Percentiles rank a stretch among this genome's conserved stretches.
Conservation (phyloP, 441 rosid species). For the Flueggea neowawraea region DNA sequence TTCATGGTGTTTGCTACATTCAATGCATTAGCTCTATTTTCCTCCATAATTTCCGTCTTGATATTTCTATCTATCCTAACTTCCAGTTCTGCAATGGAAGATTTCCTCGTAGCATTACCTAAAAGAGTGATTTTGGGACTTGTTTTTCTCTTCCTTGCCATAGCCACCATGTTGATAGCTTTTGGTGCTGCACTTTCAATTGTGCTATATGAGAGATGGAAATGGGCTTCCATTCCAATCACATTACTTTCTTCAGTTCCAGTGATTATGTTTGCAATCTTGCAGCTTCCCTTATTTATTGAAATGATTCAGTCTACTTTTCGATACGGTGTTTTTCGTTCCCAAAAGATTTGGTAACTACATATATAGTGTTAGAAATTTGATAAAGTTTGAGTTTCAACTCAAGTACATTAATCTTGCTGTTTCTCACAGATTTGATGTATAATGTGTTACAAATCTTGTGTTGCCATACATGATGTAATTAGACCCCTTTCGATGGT, state of each 20-base stretch:
- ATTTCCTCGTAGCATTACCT: conserved; percentile 38
- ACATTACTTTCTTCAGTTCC: conserved; percentile 33
- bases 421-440: no score
- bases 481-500: no score
- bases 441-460: no score
- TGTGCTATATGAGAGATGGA: conserved; percentile 13
- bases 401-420: no score
- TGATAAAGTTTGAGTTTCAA: no score
- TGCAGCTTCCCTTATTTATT: conserved; percentile 38
- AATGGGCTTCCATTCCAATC: conserved; percentile 26
- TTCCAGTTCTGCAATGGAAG: conserved; percentile 42
- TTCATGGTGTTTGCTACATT: background rate
- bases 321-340: no score
- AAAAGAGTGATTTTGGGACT: conserved; percentile 40
- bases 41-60: conserved; percentile 20
- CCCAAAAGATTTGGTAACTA: no score
- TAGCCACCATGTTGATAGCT: conserved; percentile 47
- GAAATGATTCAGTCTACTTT: conserved; percentile 17
- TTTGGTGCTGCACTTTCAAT: conserved; percentile 39
- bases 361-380: no score
- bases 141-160: conserved; percentile 42
- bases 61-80: conserved; percentile 48
- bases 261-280: conserved; percentile 32
- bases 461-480: no score
- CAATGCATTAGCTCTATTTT: background rate